phyloP scores from a whole-genome alignment of 1,284 basidiomycete genomes.

The Ustilago hordei region DNA sequence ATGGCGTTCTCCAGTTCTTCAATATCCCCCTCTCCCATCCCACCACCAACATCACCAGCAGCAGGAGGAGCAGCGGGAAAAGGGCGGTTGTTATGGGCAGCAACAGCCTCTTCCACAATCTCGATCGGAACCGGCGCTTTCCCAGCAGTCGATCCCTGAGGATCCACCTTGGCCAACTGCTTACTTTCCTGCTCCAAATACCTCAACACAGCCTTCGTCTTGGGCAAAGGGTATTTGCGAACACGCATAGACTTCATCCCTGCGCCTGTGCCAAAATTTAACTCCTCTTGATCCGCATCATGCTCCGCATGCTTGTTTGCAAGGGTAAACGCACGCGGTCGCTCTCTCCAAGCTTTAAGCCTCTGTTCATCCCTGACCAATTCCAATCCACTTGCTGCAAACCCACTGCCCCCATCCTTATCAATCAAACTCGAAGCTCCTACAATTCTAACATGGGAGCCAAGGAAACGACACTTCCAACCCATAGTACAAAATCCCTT shows the following conservation, averaged over 20 bases:
- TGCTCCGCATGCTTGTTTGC: constrained; percentile 65
- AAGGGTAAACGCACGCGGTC: constrained; percentile 30
- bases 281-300: constrained; percentile 76
- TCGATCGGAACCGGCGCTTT: constrained; percentile 33
- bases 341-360: constrained; percentile 59
- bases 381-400: constrained; percentile 63
- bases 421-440: constrained; percentile 32
- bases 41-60: too few species aligned
- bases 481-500: constrained; percentile 86
- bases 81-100: constrained; percentile 68
- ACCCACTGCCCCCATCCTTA: constrained; percentile 11
- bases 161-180: constrained; percentile 26
- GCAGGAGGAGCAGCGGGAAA: constrained; percentile 71
- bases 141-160: constrained; percentile 32
- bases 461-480: constrained; percentile 90
- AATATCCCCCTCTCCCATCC: constrained; percentile 41
- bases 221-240: constrained; percentile 53
- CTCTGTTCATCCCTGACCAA: constrained; percentile 75
- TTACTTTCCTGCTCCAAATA: constrained; percentile 50
- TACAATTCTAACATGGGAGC: constrained; percentile 74
- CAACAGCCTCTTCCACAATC: constrained; percentile 22
- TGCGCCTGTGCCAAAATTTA: constrained; percentile 77
- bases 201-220: constrained; percentile 53
- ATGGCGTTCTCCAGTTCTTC: constrained; percentile 58
- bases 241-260: constrained; percentile 43